Evolutionary conservation across 2,329 filamentous ascomycete genomes (phyloP).

Genomic region (Endoconidiophora polonica): DNA sequence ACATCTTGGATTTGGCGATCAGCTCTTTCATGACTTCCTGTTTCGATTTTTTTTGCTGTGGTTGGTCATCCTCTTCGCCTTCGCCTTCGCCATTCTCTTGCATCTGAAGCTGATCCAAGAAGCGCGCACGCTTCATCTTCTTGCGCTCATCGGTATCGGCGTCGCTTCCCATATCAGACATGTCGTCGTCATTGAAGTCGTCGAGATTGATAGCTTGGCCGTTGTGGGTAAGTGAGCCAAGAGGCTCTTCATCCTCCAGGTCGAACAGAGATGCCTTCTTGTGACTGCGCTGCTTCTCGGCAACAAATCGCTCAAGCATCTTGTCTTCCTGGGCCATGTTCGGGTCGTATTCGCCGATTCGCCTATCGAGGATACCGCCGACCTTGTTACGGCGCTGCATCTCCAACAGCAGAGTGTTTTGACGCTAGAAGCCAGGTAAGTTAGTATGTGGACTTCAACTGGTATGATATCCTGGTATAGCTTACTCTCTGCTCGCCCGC

Average conservation of each 20-base stretch:
- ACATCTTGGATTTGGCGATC: constrained; percentile 87
- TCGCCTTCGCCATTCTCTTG: constrained; percentile 33
- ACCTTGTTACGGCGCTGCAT: constrained; percentile 81
- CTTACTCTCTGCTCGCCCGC: constrained; percentile 68
- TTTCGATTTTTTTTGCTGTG: constrained; percentile 82
- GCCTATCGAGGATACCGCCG: constrained; percentile 78
- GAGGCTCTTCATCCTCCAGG: constrained; percentile 63
- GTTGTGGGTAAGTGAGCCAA: constrained; percentile 61
- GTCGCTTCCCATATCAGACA: constrained; percentile 44
- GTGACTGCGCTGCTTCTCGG: constrained; percentile 66
- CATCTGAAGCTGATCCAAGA: constrained; percentile 25
- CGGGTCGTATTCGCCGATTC: constrained; percentile 91
- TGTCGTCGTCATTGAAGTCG: constrained; percentile 66
- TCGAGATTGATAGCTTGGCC: constrained; percentile 63
- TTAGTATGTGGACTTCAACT: constrained; percentile 11
- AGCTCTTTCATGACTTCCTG: constrained; percentile 96
- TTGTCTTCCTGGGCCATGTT: constrained; percentile 86
- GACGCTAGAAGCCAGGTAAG: constrained; percentile 34
- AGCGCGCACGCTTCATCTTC: constrained; percentile 39
- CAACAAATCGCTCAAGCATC: constrained; percentile 77
- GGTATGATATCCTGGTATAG: background rate
- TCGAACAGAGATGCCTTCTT: constrained; percentile 75
- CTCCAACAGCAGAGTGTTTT: constrained; percentile 72
- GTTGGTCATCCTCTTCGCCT: constrained; percentile 37
- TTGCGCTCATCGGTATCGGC: constrained; percentile 36